phyloP scores from a whole-genome alignment of 345 rosid species.

The Acer campestre region DNA sequence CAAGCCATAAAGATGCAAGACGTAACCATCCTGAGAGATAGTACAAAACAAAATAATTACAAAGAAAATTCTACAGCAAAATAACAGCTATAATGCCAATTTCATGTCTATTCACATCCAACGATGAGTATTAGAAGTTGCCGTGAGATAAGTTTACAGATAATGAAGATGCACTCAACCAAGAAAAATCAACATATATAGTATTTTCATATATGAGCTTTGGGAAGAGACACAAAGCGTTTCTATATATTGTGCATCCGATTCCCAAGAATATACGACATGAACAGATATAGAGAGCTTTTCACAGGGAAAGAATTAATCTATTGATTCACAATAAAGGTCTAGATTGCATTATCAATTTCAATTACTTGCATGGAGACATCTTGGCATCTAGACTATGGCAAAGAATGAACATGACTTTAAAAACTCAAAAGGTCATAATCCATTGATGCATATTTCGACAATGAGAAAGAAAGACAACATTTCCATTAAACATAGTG shows the following conservation, averaged over 20 bases:
- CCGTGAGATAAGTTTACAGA: background rate
- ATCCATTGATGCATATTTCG: background rate
- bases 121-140: background rate
- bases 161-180: background rate
- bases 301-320: background rate
- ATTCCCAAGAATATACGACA: background rate
- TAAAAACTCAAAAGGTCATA: background rate
- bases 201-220: background rate
- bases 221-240: background rate
- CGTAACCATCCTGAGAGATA: background rate
- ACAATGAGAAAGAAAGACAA: background rate
- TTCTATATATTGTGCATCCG: background rate
- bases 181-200: background rate
- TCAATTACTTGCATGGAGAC: background rate
- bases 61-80: background rate
- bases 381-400: background rate
- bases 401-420: background rate
- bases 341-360: background rate
- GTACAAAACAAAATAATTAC: background rate
- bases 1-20: background rate
- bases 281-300: background rate
- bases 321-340: background rate
- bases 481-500: background rate
- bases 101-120: background rate
- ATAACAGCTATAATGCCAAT: background rate